Evolutionary conservation across 2,329 filamentous ascomycete genomes (phyloP).

Genomic region (Claviceps pazoutovae): DNA sequence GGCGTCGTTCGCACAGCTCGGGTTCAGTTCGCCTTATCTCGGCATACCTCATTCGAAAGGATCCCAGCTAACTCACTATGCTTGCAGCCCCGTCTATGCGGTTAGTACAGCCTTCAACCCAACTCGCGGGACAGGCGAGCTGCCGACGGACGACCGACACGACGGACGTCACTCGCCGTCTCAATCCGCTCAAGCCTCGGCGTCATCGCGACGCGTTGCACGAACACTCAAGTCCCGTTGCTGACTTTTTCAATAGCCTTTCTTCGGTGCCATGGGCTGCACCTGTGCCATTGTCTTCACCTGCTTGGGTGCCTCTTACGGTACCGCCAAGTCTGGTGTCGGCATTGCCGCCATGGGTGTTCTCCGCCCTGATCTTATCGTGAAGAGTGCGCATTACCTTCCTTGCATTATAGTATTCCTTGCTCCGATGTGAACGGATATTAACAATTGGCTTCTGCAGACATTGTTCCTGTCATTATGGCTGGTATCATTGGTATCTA

Average conservation of each 20-base stretch:
- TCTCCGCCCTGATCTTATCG: slow-evolving; percentile 90
- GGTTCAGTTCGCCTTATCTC: not conserved
- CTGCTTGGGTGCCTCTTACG: slow-evolving; percentile 92
- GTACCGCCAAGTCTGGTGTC: slow-evolving; percentile 97
- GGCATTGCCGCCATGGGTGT: slow-evolving; percentile 98
- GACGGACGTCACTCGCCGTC: slow-evolving; percentile 17
- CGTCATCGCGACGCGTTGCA: slow-evolving; percentile 9
- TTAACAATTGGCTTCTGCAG: slow-evolving; percentile 30
- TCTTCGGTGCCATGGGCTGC: slow-evolving; percentile 97
- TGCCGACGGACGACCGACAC: slow-evolving; percentile 13
- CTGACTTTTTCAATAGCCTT: slow-evolving; percentile 44
- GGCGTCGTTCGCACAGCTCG: slow-evolving; percentile 11
- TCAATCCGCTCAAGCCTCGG: slow-evolving; percentile 7
- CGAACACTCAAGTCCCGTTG: slow-evolving; percentile 8
- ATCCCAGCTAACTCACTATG: slow-evolving; percentile 28
- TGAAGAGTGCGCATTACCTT: slow-evolving; percentile 68
- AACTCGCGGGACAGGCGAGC: slow-evolving; percentile 1
- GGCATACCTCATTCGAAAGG: slow-evolving; percentile 2
- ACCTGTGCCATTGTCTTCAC: slow-evolving; percentile 95
- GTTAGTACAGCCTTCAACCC: slow-evolving; percentile 50
- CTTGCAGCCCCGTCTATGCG: slow-evolving; percentile 83
- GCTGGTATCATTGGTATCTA: slow-evolving; percentile 99
- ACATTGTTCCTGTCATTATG: slow-evolving; percentile 99
- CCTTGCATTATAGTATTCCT: not conserved
- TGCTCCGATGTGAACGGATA: not conserved